Evolutionary conservation across 495 filamentous ascomycete species (phyloP).

Genomic region (Lophium mytilinum): DNA sequence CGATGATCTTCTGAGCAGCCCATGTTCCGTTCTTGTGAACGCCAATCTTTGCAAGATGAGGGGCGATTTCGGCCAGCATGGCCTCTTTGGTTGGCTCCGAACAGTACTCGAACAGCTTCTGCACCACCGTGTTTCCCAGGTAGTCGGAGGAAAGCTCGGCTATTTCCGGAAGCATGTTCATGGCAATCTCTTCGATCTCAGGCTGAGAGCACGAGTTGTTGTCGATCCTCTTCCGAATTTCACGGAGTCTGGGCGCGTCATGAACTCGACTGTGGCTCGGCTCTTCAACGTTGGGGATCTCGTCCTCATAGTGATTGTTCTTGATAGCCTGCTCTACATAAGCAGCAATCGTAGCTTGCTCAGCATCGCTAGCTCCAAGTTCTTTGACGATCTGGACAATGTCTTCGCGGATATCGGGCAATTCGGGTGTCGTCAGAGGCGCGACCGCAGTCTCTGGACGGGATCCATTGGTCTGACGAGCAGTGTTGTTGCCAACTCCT

Average conservation of each 20-base stretch:
- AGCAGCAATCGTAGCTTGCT: constrained; percentile 59
- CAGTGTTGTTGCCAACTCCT: constrained; percentile 8
- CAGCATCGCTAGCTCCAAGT: constrained; percentile 81
- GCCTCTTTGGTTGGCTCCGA: constrained; percentile 82
- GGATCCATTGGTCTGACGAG: constrained; percentile 6
- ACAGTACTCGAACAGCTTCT: constrained; percentile 95
- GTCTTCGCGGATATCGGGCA: constrained; percentile 69
- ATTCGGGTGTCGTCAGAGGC: constrained; percentile 48
- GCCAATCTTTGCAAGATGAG: constrained; percentile 91
- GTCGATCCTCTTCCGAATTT: constrained; percentile 95
- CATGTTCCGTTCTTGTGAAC: constrained; percentile 99
- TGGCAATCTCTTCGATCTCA: constrained; percentile 87
- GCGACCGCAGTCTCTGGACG: constrained; percentile 29
- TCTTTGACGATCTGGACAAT: constrained; percentile 81
- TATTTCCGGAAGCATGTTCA: constrained; percentile 91
- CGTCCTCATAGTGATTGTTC: constrained; percentile 62
- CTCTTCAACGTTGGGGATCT: constrained; percentile 85
- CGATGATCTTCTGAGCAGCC: constrained; percentile 99
- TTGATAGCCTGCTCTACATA: constrained; percentile 69
- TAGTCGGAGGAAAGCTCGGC: constrained; percentile 93
- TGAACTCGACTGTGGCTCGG: constrained; percentile 84
- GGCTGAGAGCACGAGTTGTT: constrained; percentile 76
- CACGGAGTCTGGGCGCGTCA: constrained; percentile 89
- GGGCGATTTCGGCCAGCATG: constrained; percentile 82
- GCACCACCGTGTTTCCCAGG: constrained; percentile 97